These are phyloP conservation scores for Fomitopsis serialis DNA, from an alignment of 768 basidiomycete species.

Conservation along the genomic window DNA sequence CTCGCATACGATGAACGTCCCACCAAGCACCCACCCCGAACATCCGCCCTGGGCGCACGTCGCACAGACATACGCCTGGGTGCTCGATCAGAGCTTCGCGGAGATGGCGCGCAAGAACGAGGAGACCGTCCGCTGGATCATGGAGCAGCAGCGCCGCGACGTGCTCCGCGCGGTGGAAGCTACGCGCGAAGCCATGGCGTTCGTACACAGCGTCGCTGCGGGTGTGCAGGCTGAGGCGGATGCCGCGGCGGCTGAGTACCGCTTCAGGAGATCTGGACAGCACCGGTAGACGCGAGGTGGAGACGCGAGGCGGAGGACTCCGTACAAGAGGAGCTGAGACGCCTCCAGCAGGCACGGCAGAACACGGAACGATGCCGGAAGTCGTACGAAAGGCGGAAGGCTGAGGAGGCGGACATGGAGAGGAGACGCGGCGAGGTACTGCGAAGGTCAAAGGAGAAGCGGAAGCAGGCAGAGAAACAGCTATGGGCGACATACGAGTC, in stretches of 20 bases:
- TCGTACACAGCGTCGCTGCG: slow-evolving; percentile 44
- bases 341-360: slow-evolving; percentile 14
- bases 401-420: slow-evolving; percentile 32
- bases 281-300: slow-evolving; percentile 4
- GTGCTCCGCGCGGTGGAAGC: slow-evolving; percentile 21
- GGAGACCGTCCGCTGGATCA: slow-evolving; percentile 62
- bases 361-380: slow-evolving; percentile 18
- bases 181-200: slow-evolving; percentile 40
- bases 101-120: slow-evolving; percentile 38
- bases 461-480: slow-evolving; percentile 41
- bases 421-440: slow-evolving; percentile 21
- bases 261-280: slow-evolving; percentile 19
- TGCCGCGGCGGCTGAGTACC: slow-evolving; percentile 39
- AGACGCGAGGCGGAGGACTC: slow-evolving; percentile 13
- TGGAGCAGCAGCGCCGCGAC: slow-evolving; percentile 44
- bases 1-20: not conserved
- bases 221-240: slow-evolving; percentile 34
- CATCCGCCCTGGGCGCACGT: slow-evolving; percentile 16
- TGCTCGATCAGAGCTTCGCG: slow-evolving; percentile 46
- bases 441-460: slow-evolving; percentile 35
- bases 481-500: slow-evolving; percentile 64
- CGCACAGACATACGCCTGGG: slow-evolving; percentile 32
- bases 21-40: slow-evolving; percentile 2
- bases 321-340: slow-evolving; percentile 19
- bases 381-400: slow-evolving; percentile 35